Evolutionary conservation across 176 grass and related monocot species (phyloP).

Genomic region (Carex kokanica): DNA sequence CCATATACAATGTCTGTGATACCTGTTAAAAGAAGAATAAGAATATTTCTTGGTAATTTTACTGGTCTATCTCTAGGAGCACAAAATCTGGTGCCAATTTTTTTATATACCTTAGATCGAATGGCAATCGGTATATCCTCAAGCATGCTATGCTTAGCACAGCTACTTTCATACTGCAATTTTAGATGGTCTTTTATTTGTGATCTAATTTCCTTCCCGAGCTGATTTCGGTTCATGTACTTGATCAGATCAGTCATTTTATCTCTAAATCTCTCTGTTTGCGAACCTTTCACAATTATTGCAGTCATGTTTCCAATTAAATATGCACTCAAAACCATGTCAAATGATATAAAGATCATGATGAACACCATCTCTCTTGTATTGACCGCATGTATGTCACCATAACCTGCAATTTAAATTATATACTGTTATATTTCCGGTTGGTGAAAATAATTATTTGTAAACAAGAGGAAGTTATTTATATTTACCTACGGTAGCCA

Average conservation of each 20-base stretch:
- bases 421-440: background rate
- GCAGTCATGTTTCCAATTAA: slow-evolving; percentile 95
- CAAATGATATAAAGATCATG: slow-evolving; percentile 63
- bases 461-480: background rate
- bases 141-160: slow-evolving; percentile 57
- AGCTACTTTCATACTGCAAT: slow-evolving; percentile 70
- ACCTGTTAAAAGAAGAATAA: background rate
- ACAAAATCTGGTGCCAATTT: background rate
- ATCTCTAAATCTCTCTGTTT: slow-evolving; percentile 80
- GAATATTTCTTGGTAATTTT: background rate
- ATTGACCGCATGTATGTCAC: slow-evolving; percentile 79
- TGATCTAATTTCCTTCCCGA: slow-evolving; percentile 56
- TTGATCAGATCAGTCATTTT: slow-evolving; percentile 88
- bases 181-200: slow-evolving; percentile 57
- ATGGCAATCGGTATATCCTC: slow-evolving; percentile 63
- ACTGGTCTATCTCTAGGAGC: too few species aligned
- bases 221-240: slow-evolving; percentile 93
- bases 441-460: background rate
- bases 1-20: slow-evolving; percentile 51
- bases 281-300: slow-evolving; percentile 77
- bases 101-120: slow-evolving; percentile 56
- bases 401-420: slow-evolving; percentile 53
- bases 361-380: slow-evolving; percentile 73
- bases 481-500: slow-evolving; percentile 76
- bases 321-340: slow-evolving; percentile 75